Base-by-base conservation (phyloP, 768 basidiomycete species). In the Collybia mongolica region DNA sequence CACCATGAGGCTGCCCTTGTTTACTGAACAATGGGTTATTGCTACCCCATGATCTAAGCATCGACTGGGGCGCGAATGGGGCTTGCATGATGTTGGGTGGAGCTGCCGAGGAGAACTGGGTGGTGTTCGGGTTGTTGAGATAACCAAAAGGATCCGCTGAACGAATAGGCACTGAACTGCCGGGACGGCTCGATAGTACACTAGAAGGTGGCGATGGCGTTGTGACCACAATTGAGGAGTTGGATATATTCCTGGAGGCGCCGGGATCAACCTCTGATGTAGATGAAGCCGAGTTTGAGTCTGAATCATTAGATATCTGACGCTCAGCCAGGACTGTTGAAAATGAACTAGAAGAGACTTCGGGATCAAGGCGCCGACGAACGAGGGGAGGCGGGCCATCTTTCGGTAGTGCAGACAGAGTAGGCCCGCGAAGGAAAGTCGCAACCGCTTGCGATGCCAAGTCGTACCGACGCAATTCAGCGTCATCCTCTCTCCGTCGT, bases 101-200 rank as follows among this genome's bases (percentile, higher is more conserved):
- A 7, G 66, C 59, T 12, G 63, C 56, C 6, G 46, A 26, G n/a
- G 24, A 38, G 23, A 68, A 51, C 24, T 69, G 59, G 38, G 63
- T 60, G 46, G 66, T 69, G 26, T 42, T 62, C 2, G 70, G 64
- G 6, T 58, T 67, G 36, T 80, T 74, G 41, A 86, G 68, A 58
- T 86, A 86, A 15, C 79, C 79, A 58, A 86, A 86, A 1, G 84
- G 85, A 59, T 81, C 81, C 15, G 72, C 73, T 7, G 60, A 60
- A 18, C 65, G 54, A 0, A 51, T 52, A 0, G 64, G 35, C 7
- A 54, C 53, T 24, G 26, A n/a, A 46, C 48, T 18, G 29, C 48
- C 48, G 5, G 44, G 44, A 32, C 40, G 23, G 49, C 57, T 47
- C 24, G 45, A 24, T 17, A 36, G 46, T 20, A 23, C 23, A 44